Base-by-base conservation (phyloP, 192 early-diverging fungal species). In the Podila epicladia region DNA sequence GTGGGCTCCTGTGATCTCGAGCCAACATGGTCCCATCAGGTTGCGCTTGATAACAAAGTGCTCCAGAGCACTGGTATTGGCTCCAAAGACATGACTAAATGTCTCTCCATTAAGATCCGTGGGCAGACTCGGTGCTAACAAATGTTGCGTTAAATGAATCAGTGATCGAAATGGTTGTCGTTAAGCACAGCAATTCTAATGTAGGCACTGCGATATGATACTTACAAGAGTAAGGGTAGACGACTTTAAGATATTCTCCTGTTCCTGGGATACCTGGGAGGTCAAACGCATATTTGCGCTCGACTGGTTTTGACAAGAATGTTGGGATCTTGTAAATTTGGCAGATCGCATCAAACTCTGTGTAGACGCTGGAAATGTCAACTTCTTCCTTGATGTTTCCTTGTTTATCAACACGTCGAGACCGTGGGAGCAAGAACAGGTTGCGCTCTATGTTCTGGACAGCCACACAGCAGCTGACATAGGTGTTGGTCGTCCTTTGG, bases 21-120 rank as follows among this genome's bases (percentile, higher is more conserved):
- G 83, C 98, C 98, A 99, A 66, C 92, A 93, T 8, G 98, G 98
- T 1, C 98, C 98, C 95, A 96, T 99, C 31, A 99, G 83, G 65
- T 95, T 92, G 26, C 97, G 89, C 82, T 99, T 96, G 28, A 97
- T 88, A n/a, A 99, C 75, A 58, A 99, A 93, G 29, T 94, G 89
- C 83, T 99, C 98, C n/a, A 98, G 84, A 2, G 95, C 93, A 50
- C 85, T 90, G 15, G 95, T 95, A 53, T 92, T 89, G 6, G 93
- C 86, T 15, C 97, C 98, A 88, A 99, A 99, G 4, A 95, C 85
- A 63, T 91, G 93, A 68, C 90, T 90, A 73, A 97, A 99, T 2
- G 90, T 92, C 63, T 86, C 88, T 37, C 93, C 93, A n/a, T 58
- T 85, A 22, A 92, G 64, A 49, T 92, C 64, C 41, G 58, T 37